These are phyloP conservation scores for Aegilops umbellulata DNA, from an alignment of 176 grass and related monocot species.

Conservation along the genomic window DNA sequence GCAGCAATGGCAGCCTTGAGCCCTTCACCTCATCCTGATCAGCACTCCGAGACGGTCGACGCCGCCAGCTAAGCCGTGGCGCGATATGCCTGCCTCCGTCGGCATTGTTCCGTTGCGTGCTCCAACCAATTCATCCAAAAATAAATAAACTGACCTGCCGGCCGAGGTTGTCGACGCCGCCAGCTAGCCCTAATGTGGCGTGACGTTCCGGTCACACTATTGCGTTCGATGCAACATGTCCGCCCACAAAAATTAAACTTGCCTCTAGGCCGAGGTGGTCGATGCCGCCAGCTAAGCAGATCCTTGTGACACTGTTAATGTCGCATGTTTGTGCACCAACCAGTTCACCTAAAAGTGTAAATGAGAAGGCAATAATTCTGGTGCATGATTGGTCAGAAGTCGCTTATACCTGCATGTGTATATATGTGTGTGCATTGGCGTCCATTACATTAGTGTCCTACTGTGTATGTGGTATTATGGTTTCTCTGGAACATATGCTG, in stretches of 20 bases:
- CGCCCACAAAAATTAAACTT: background rate
- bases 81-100: background rate
- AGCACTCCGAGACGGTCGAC: background rate
- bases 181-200: background rate
- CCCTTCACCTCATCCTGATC: slow-evolving; percentile 28
- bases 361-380: slow-evolving; percentile 18
- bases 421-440: background rate
- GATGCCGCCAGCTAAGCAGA: background rate
- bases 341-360: background rate
- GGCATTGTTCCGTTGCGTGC: background rate
- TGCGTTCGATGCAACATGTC: background rate
- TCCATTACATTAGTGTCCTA: background rate
- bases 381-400: slow-evolving; percentile 21
- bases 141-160: background rate
- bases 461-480: background rate
- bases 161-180: background rate
- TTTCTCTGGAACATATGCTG: background rate
- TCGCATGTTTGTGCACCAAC: background rate
- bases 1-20: slow-evolving; percentile 50
- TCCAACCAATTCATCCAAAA: background rate
- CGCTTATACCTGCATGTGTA: background rate
- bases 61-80: slow-evolving; percentile 29
- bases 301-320: background rate
- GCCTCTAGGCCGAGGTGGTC: background rate
- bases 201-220: background rate